Base-by-base conservation (phyloP, 495 filamentous ascomycete species). In the Aspergillus wentii region DNA sequence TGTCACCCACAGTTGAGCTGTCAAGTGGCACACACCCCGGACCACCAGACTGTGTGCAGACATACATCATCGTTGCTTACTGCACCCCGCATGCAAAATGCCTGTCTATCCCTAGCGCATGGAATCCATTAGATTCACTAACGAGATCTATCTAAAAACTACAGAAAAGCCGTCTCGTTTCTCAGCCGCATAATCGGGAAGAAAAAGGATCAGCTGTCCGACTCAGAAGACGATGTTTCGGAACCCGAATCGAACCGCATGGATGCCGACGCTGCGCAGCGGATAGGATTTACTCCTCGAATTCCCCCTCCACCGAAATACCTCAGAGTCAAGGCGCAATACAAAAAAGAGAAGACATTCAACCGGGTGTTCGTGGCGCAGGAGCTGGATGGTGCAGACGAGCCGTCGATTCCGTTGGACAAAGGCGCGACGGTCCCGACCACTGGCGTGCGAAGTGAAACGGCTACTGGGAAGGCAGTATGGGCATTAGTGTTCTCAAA, bases 401-500 rank as follows among this genome's bases (percentile, higher is more conserved):
- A 31, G 28, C 30, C 33, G 33, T 51, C 32, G 14, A 48, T 34
- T 32, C 35, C 10, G 17, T 37, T 48, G 37, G 54, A 61, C 32
- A 58, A 58, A 29, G 53, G 57, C 21, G 41, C 31, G 17, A 52
- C 57, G 10, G 31, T 41, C 3, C 57, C 57, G 0, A 48, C 58
- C 1, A 47, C 62, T 13, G 61, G 57, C 3, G 56, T 58, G 13
- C 64, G 58, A 16, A 66, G 62, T 41, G 54, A 61, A 17, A 61
- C 59, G 23, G 13, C 40, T 7, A 52, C 57, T 41, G 53, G 61
- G 26, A 61, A 60, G 42, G 88, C 92, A 3, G 78, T 95, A 20
- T 99, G 92, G 92, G 83, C 92, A 4, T 76, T 86, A 46, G 85
- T 87, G 43, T 96, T 96, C 47, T 96, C 89, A 45, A 88, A 85